Base-by-base conservation (phyloP, 768 basidiomycete species). In the Cyathus striatus region DNA sequence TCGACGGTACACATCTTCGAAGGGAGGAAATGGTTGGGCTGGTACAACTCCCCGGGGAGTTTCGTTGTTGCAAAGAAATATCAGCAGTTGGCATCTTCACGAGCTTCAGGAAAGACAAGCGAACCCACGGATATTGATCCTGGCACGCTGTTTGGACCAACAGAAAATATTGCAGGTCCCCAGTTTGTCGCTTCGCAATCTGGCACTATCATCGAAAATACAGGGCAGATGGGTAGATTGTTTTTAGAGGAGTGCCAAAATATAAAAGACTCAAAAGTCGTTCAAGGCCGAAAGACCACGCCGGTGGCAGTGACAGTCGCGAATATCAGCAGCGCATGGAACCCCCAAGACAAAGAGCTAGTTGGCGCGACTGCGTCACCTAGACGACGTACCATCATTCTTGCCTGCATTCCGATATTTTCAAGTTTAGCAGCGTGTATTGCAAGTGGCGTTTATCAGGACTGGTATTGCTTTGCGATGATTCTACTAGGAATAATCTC, bases 11-110 rank as follows among this genome's bases (percentile, higher is more conserved):
- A 64, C 39, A 47, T 66, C 16, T 63, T 54, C 40, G 39, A 56
- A 39, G 55, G 55, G 18, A 55, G 58, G 39, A 56, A 53, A 26
- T 67, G 59, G 60, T 43, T 66, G 12, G 65, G 64, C 14, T 65
- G 60, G 60, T 65, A 65, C 22, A 67, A 66, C 40, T 62, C 55
- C n/a, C 64, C 62, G 0, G 65, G 64, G 23, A 55, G 46, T 7
- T 61, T 59, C 25, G 40, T 41, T 3, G 50, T 66, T 26, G 65
- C 63, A 16, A 58, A 52, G 35, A 51, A 53, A 6, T 64, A 64
- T 40, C 58, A 58, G 47, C 27, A 30, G n/a, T n/a, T 30, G 27
- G 27, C 27, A n/a, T n/a, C 9, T 9, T 30, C 27, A n/a, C 9
- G 27, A 30, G 9, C n/a, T n/a, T 30, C 9, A n/a, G 27, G n/a